Evolutionary conservation across 2,329 filamentous ascomycete species (phyloP).

Genomic region (Xylaria multiplex): DNA sequence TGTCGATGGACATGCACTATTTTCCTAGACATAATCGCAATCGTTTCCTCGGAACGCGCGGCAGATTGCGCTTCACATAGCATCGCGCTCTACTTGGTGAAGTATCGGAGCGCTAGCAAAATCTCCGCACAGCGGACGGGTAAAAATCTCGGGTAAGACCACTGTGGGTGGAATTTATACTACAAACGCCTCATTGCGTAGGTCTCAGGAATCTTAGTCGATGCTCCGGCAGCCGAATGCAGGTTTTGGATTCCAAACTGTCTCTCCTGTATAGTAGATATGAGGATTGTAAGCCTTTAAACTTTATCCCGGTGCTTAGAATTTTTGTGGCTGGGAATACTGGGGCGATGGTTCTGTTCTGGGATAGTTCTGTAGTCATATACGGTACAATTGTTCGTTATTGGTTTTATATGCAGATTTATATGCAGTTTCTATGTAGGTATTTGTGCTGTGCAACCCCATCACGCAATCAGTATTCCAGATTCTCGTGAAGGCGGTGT

Average conservation of each 20-base stretch:
- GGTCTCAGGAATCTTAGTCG: not conserved
- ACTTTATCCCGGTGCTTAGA: too few relatives aligned
- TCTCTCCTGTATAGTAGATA: not conserved
- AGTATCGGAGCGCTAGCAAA: slow-evolving; percentile 11
- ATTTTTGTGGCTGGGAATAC: not conserved
- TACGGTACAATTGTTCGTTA: not conserved
- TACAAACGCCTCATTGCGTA: slow-evolving; percentile 5
- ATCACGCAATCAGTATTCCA: slow-evolving; percentile 26
- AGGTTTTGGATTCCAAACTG: not conserved
- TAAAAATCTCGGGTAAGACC: not conserved
- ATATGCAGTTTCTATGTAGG: not conserved
- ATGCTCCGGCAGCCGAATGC: not conserved
- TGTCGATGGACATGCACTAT: not conserved
- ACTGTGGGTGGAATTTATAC: not conserved
- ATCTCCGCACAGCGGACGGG: slow-evolving; percentile 3
- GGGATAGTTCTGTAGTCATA: not conserved
- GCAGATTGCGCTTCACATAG: slow-evolving; percentile 13
- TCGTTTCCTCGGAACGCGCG: slow-evolving; percentile 5
- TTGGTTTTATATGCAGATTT: not conserved
- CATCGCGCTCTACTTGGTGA: slow-evolving; percentile 8
- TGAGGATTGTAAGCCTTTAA: not conserved
- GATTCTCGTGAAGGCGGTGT: slow-evolving; percentile 25
- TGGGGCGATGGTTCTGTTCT: not conserved
- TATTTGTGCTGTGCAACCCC: slow-evolving; percentile 27
- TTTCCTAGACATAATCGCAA: not conserved